Evolutionary conservation across 139 green algal species (phyloP), one percentile per base, ranked within the genome.

Genomic region (Micractinium sp.): DNA sequence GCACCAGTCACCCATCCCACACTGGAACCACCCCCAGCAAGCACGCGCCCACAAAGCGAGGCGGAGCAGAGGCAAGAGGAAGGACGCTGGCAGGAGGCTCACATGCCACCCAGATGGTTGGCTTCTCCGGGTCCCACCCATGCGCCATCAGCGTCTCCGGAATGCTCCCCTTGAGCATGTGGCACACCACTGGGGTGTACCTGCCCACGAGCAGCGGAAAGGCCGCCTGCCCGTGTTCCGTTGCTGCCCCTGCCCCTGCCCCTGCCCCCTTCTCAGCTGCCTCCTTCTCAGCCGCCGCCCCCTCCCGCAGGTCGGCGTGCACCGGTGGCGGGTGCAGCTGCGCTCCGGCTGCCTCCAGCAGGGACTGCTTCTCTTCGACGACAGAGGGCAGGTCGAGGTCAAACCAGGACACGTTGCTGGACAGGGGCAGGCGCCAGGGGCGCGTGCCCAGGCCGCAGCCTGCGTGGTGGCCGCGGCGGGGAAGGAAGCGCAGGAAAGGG

Each of bases 51-150:
- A n/a, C n/a, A n/a, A n/a, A n/a, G n/a, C n/a, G n/a, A n/a, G n/a
- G n/a, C 9, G 7, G 47, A 56, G 9, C 47, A 56, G 47, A 56
- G 47, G 47, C 47, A 56, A 56, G 47, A 56, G 47, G 47, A 9
- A 56, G 47, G 47, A 56, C 9, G 9, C 47, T 56, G 47, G 7
- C 47, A 56, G 15, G 4, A 75, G 31, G 29, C 82, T 86, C 35
- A 86, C 82, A 75, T 14, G 61, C 82, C 0, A 56, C 23, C 82
- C 82, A 86, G 61, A 86, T 86, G 61, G 82, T 86, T 23, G 82
- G 82, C 23, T 29, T 35, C 22, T 35, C 66, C 16, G 61, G 82
- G 35, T 60, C 35, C 82, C 82, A 86, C 7, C 82, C 82, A 3
- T 76, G 35, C 27, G 35, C 60, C 82, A 60, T 20, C 61, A 86